Base-by-base conservation (phyloP, 768 basidiomycete species). In the Mycena amicta region DNA sequence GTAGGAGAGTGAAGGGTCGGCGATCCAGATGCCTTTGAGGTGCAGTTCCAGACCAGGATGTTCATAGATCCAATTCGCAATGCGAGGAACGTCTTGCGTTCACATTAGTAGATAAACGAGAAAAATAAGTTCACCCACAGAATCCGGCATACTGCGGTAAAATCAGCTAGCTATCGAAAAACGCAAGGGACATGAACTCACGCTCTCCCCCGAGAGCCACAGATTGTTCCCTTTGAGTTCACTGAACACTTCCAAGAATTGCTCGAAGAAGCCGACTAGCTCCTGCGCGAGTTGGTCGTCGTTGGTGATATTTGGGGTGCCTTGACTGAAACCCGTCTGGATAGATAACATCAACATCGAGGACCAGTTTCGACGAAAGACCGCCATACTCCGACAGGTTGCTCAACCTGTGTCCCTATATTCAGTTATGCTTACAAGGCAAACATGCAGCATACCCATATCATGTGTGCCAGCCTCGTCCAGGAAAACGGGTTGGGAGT, bases 141-240 rank as follows among this genome's bases (percentile, higher is more conserved):
- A 78, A 83, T 61, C 88, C 88, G 11, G 86, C 88, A 61, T 88
- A 88, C 88, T 89, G 55, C 16, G n/a, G n/a, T n/a, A n/a, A n/a
- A n/a, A n/a, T n/a, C n/a, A n/a, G n/a, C n/a, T n/a, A n/a, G n/a
- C n/a, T n/a, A n/a, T n/a, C n/a, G n/a, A n/a, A n/a, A n/a, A n/a
- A n/a, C n/a, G n/a, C n/a, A n/a, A n/a, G n/a, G n/a, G n/a, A n/a
- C n/a, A n/a, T n/a, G 11, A 11, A 37, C 84, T 74, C 65, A 88
- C 87, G 66, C 87, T 88, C 74, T 89, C 87, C 30, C 88, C 87
- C 1, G 83, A 72, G 2, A 88, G 63, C 71, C 81, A 89, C 2
- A 88, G 73, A 31, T 87, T 83, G 68, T 84, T 87, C 31, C 86
- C 87, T 67, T 88, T 87, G 25, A 89, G 70, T 65, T 89, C 87